These are phyloP conservation scores for Pyrenula massariospora DNA, from an alignment of 495 filamentous ascomycete species.

Conservation along the genomic window DNA sequence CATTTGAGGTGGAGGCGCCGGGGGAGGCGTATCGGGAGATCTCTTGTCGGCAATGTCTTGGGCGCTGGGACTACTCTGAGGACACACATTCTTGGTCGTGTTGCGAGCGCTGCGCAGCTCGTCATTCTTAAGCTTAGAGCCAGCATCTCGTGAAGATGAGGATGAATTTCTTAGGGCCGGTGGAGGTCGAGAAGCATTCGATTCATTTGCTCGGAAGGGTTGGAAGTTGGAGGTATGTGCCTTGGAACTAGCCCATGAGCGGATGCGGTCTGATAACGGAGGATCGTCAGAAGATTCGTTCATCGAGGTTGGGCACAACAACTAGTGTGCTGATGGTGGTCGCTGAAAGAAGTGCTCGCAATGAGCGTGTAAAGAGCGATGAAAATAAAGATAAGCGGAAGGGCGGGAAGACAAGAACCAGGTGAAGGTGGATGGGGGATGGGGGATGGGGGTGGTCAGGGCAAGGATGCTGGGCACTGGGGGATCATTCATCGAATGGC, in stretches of 20 bases:
- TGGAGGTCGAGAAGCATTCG: constrained; percentile 13
- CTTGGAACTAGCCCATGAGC: constrained; percentile 41
- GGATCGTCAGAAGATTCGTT: constrained; percentile 47
- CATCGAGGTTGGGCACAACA: constrained; percentile 35
- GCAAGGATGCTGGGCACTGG: not conserved
- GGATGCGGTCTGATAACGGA: constrained; percentile 42
- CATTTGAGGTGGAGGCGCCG: constrained; percentile 37
- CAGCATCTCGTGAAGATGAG: not conserved
- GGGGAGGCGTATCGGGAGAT: constrained; percentile 20
- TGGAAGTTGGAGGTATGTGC: constrained; percentile 38
- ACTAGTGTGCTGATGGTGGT: not conserved
- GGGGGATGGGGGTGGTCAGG: not conserved
- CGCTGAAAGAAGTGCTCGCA: not conserved
- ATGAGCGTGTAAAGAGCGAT: not conserved
- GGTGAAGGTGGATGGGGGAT: not conserved
- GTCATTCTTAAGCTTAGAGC: not conserved
- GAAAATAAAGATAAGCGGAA: not conserved
- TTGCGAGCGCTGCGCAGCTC: not conserved
- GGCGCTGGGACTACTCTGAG: constrained; percentile 5
- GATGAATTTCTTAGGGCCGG: constrained; percentile 13
- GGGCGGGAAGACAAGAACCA: not conserved
- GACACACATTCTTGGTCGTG: constrained; percentile 3
- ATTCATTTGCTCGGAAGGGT: constrained; percentile 16
- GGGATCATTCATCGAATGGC: no score
- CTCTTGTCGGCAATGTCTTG: constrained; percentile 16